A percentile compares a stretch with the other conserved stretches of the same genome.
Evolutionary conservation across 257 asterid species (phyloP).

Genomic region (Fraxinus quadrangulata): DNA sequence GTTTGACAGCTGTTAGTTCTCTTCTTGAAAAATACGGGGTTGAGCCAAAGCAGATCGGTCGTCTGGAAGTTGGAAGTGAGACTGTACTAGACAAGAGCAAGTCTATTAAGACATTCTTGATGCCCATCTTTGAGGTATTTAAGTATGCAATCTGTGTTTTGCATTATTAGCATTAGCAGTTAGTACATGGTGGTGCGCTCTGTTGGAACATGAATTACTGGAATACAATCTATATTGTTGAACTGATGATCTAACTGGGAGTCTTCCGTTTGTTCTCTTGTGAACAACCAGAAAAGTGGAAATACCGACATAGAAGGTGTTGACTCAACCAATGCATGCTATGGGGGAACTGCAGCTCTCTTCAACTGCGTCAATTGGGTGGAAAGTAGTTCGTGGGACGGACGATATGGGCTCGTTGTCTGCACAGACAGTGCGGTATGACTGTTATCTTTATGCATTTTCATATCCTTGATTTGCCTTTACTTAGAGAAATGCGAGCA

Average conservation of each 20-base stretch:
- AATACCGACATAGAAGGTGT: constrained; percentile 98
- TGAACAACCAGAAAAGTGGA: constrained; percentile 68
- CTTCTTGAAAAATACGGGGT: constrained; percentile 83
- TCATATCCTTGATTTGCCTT: constrained; percentile 4
- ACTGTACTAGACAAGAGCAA: constrained; percentile 98
- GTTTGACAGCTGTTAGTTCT: constrained; percentile 90
- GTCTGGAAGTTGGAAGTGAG: constrained; percentile 98
- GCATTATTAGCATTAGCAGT: background rate
- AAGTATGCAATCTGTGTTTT: constrained; percentile 8
- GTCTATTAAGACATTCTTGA: constrained; percentile 94
- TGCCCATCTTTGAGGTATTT: constrained; percentile 95
- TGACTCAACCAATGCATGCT: constrained; percentile 96
- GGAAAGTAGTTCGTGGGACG: constrained; percentile 99
- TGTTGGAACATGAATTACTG: constrained; percentile 12
- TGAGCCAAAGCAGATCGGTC: constrained; percentile 89
- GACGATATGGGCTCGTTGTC: constrained; percentile 97
- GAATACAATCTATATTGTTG: background rate
- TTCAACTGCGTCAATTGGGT: constrained; percentile 97
- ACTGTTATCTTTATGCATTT: constrained; percentile 22
- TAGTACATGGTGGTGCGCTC: no score
- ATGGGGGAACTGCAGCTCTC: constrained; percentile 98
- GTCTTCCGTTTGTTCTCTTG: constrained; percentile 12
- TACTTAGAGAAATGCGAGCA: background rate
- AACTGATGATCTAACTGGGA: background rate
- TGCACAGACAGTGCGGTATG: constrained; percentile 99